A percentile compares a stretch with the other conserved stretches of the same genome.
Conservation (phyloP, 2,329 filamentous ascomycete species). For the Davidsoniella virescens region DNA sequence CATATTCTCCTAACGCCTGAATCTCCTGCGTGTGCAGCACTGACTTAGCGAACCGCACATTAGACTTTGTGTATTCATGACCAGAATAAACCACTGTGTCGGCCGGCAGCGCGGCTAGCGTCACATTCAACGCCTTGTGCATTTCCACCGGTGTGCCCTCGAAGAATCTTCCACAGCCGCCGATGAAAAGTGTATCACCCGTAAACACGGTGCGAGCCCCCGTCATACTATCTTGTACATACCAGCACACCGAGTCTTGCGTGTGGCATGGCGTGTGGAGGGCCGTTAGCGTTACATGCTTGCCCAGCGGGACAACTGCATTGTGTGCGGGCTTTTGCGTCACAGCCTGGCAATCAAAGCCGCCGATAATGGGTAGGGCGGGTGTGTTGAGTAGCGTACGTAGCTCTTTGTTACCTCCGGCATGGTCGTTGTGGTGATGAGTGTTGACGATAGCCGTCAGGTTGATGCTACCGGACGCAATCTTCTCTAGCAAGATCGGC, state of each 20-base stretch:
- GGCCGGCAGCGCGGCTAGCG: slow-evolving; percentile 62
- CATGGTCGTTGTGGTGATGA: slow-evolving; percentile 91
- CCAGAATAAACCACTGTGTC: slow-evolving; percentile 89
- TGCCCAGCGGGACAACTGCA: slow-evolving; percentile 66
- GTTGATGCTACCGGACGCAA: slow-evolving; percentile 56
- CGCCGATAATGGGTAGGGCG: slow-evolving; percentile 65
- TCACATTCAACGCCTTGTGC: slow-evolving; percentile 82
- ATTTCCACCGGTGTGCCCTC: slow-evolving; percentile 82
- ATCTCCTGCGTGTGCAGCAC: slow-evolving; percentile 62
- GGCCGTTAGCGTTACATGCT: slow-evolving; percentile 43
- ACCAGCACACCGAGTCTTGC: slow-evolving; percentile 95
- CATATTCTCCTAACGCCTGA: slow-evolving; percentile 60
- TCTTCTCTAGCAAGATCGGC: slow-evolving; percentile 42
- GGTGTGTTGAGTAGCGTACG: slow-evolving; percentile 29
- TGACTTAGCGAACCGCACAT: slow-evolving; percentile 72
- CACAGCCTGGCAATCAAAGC: slow-evolving; percentile 69
- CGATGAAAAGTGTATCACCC: slow-evolving; percentile 90
- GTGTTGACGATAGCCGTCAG: slow-evolving; percentile 87
- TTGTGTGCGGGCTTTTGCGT: slow-evolving; percentile 60
- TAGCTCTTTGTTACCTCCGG: slow-evolving; percentile 66
- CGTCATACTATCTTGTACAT: slow-evolving; percentile 54
- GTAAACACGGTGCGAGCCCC: slow-evolving; percentile 71
- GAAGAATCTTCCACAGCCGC: slow-evolving; percentile 88
- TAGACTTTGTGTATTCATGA: slow-evolving; percentile 96
- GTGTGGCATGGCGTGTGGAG: slow-evolving; percentile 97